phyloP scores from a whole-genome alignment of 2,329 filamentous ascomycete genomes.

The Neopestalotiopsis rosae region DNA sequence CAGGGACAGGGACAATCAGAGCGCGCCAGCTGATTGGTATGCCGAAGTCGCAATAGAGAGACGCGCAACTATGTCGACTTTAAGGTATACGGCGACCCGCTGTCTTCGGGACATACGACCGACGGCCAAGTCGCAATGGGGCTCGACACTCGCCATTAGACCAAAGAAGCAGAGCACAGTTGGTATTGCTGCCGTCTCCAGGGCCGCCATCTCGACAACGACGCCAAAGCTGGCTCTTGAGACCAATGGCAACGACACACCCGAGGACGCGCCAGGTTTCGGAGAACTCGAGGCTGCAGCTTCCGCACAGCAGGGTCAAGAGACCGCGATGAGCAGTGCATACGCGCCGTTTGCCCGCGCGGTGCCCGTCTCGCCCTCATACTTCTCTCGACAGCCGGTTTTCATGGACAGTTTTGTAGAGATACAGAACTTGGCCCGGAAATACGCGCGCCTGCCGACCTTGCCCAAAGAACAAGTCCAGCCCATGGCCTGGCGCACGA shows the following conservation, averaged over 20 bases:
- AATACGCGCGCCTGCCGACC: constrained; percentile 75
- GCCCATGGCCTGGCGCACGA: constrained; percentile 79
- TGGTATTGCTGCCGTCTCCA: neutral
- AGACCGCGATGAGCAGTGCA: neutral
- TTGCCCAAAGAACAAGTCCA: constrained; percentile 70
- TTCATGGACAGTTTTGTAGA: constrained; percentile 86
- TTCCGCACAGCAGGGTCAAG: neutral
- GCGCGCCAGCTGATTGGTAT: constrained; percentile 16
- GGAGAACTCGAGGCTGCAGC: constrained; percentile 2
- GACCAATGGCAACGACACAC: neutral
- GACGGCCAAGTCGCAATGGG: constrained; percentile 28
- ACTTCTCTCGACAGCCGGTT: constrained; percentile 84
- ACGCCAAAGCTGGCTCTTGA: constrained; percentile 21
- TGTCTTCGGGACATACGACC: constrained; percentile 35
- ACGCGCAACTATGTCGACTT: constrained; percentile 32
- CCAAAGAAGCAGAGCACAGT: constrained; percentile 15
- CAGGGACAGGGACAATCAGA: no score
- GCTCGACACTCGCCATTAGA: constrained; percentile 3
- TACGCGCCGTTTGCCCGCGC: constrained; percentile 66
- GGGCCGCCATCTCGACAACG: constrained; percentile 18
- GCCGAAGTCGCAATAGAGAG: constrained; percentile 4
- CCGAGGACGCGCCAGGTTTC: neutral
- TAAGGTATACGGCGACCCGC: constrained; percentile 32
- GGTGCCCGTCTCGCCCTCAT: constrained; percentile 86
- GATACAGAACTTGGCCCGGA: constrained; percentile 73